These are phyloP conservation scores for Globisporangium yorkense DNA, from an alignment of 352 stramenopile species.

Conservation along the genomic window DNA sequence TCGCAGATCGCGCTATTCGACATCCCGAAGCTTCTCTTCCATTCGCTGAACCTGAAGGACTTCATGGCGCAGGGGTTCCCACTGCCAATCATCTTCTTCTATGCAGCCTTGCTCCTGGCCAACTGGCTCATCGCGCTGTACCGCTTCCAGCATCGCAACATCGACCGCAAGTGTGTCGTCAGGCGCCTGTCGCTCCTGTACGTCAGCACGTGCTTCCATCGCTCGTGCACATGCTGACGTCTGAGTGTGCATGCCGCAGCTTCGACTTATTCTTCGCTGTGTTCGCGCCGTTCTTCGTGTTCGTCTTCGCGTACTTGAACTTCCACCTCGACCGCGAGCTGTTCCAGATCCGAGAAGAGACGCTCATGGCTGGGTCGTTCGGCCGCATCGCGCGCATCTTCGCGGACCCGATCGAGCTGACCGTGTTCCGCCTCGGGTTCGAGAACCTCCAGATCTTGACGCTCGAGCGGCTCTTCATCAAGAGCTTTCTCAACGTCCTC, in stretches of 20 bases:
- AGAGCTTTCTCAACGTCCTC: constrained; percentile 16
- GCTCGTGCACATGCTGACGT: not conserved
- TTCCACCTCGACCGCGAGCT: constrained; percentile 18
- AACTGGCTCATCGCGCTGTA: constrained; percentile 25
- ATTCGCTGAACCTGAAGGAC: constrained; percentile 11
- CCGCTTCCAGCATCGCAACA: constrained; percentile 15
- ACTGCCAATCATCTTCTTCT: constrained; percentile 19
- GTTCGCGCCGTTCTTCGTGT: constrained; percentile 20
- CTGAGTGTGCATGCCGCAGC: not conserved
- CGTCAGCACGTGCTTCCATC: not conserved
- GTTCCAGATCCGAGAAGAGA: constrained; percentile 4
- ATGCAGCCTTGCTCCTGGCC: constrained; percentile 12
- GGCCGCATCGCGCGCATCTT: constrained; percentile 19
- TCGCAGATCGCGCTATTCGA: constrained; percentile 15
- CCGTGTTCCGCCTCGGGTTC: constrained; percentile 17
- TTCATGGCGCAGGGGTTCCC: constrained; percentile 23
- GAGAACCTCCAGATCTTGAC: constrained; percentile 11
- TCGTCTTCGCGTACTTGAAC: constrained; percentile 17
- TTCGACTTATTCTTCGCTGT: constrained; percentile 29
- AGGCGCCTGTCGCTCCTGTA: constrained; percentile 18
- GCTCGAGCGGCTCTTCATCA: constrained; percentile 8
- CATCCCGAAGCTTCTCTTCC: constrained; percentile 20
- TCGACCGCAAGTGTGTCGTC: constrained; percentile 10
- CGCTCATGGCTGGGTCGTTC: constrained; percentile 10
- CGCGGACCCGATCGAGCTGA: constrained; percentile 17